Evolutionary conservation across 1,284 basidiomycete genomes (phyloP).

Genomic region (Heterobasidion parviporum): DNA sequence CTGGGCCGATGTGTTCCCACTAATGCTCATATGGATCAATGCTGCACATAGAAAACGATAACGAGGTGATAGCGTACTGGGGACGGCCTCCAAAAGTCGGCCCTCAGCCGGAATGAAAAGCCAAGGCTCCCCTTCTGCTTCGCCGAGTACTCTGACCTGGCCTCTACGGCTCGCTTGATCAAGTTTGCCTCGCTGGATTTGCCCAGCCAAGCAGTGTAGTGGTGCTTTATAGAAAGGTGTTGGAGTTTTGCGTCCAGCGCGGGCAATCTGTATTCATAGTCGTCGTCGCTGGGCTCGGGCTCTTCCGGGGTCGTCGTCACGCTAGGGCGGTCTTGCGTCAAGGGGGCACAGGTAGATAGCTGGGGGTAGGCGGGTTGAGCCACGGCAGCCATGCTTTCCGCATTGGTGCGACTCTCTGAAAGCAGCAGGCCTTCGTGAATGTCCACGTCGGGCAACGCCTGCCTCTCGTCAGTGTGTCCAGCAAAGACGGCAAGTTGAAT

Average conservation of each 20-base stretch:
- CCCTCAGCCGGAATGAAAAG: neutral
- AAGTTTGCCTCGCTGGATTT: neutral
- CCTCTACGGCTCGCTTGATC: neutral
- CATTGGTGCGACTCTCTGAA: neutral
- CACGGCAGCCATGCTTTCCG: neutral
- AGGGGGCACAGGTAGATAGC: neutral
- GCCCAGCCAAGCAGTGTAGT: neutral
- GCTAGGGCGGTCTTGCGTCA: neutral
- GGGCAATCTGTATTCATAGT: neutral
- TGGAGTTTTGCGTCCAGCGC: neutral
- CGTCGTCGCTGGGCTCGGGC: neutral
- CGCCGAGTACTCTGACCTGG: neutral
- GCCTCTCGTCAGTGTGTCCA: neutral
- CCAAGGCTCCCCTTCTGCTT: neutral
- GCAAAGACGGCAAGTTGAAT: neutral
- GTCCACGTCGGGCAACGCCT: neutral
- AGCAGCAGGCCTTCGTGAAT: neutral
- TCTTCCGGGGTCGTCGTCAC: neutral
- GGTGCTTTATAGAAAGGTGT: neutral
- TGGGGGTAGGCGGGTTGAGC: neutral
- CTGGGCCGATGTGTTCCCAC: constrained; percentile 33
- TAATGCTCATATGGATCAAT: neutral
- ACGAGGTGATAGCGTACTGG: neutral
- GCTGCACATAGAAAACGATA: neutral
- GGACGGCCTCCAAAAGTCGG: neutral